Evolutionary conservation across 1,139 yeast species (phyloP).

Genomic region (Geotrichum histeridarum): DNA sequence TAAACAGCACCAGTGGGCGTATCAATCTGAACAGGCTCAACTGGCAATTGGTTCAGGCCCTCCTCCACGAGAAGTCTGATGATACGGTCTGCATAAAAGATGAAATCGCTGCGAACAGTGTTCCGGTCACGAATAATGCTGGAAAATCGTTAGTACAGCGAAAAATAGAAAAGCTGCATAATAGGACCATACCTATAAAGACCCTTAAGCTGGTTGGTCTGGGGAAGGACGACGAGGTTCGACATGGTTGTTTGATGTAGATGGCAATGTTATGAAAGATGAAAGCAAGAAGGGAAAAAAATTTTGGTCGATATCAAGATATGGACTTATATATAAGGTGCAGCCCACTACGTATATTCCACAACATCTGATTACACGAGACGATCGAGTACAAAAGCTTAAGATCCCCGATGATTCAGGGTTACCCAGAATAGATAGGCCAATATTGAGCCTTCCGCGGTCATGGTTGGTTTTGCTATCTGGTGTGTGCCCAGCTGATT

Average conservation of each 20-base stretch:
- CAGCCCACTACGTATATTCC: too few relatives aligned
- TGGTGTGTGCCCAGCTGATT: too few relatives aligned
- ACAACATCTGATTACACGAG: too few relatives aligned
- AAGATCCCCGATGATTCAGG: too few relatives aligned
- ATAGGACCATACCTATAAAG: constrained; percentile 54
- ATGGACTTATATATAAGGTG: not conserved
- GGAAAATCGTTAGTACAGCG: not conserved
- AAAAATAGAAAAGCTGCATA: not conserved
- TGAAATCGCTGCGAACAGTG: constrained; percentile 85
- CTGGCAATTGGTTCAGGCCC: constrained; percentile 89
- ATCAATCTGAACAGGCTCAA: constrained; percentile 55
- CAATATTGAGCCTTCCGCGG: too few relatives aligned
- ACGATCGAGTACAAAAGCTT: too few relatives aligned
- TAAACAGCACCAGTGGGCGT: constrained; percentile 75
- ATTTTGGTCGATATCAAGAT: not conserved
- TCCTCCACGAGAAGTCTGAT: constrained; percentile 89
- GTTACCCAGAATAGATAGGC: too few relatives aligned
- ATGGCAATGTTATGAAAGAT: not conserved
- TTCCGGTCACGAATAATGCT: constrained; percentile 72
- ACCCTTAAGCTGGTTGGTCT: constrained; percentile 83
- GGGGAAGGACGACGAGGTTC: constrained; percentile 50
- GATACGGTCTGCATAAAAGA: constrained; percentile 90
- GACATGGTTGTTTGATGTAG: constrained; percentile 5
- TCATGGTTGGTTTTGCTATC: too few relatives aligned
- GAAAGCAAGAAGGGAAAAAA: not conserved